Evolutionary conservation across 2,329 filamentous ascomycete species (phyloP).

Genomic region (Xylariaceae sp.): DNA sequence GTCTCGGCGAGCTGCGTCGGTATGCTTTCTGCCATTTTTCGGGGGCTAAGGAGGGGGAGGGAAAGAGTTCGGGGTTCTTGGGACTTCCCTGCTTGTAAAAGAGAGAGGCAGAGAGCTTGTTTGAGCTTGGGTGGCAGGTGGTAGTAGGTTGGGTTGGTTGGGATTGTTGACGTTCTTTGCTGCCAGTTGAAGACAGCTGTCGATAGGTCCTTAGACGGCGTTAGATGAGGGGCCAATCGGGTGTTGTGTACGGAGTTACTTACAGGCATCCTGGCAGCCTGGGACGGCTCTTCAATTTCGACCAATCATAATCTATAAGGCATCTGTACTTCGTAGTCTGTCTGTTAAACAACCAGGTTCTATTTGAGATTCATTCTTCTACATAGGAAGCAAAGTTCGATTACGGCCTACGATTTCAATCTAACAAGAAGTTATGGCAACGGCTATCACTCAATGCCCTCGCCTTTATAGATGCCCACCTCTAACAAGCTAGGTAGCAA

Average conservation of each 20-base stretch:
- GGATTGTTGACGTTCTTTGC: not conserved
- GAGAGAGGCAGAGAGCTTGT: not conserved
- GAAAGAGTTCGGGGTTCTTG: conserved; percentile 1
- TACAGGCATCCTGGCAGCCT: too few species aligned
- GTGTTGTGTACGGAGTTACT: too few species aligned
- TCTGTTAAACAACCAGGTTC: not conserved
- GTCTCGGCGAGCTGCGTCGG: conserved; percentile 74
- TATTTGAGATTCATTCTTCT: too few species aligned
- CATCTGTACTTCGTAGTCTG: too few species aligned
- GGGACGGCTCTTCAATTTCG: not conserved
- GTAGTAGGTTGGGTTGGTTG: not conserved
- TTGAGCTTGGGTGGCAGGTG: not conserved
- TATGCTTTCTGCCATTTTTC: conserved; percentile 56
- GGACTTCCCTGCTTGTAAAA: conserved; percentile 2
- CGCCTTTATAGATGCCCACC: too few species aligned
- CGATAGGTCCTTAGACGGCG: too few species aligned
- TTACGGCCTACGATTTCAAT: too few species aligned
- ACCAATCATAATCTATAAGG: not conserved
- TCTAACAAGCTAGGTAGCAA: not conserved
- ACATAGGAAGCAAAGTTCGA: too few species aligned
- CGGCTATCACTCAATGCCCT: too few species aligned
- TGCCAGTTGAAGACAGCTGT: not conserved
- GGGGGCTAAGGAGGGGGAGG: not conserved
- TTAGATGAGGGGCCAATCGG: too few species aligned
- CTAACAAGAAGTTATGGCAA: too few species aligned